phyloP scores from a whole-genome alignment of 805 yeast species.

The Candida alai region DNA sequence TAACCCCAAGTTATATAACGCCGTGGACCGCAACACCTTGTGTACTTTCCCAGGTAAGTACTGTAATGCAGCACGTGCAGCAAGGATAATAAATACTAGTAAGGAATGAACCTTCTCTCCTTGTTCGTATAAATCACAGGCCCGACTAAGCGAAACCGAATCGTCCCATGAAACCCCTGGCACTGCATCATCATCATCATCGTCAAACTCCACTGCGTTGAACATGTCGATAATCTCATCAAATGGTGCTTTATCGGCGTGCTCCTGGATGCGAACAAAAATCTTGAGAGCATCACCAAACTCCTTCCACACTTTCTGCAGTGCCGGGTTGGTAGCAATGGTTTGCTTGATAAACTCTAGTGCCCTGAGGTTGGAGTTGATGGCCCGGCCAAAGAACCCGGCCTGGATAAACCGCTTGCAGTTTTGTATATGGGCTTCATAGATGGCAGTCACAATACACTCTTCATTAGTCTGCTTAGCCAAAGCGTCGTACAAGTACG shows the following conservation, averaged over 20 bases:
- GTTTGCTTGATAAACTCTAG: constrained; percentile 41
- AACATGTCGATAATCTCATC: constrained; percentile 21
- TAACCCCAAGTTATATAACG: constrained; percentile 68
- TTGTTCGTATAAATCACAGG: constrained; percentile 14
- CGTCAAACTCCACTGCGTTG: constrained; percentile 10
- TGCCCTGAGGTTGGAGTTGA: constrained; percentile 43
- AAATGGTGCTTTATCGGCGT: constrained; percentile 47
- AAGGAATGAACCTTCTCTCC: constrained; percentile 28
- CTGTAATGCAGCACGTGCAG: constrained; percentile 44
- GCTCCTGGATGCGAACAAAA: constrained; percentile 53
- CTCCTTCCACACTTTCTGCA: constrained; percentile 64
- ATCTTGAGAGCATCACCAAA: constrained; percentile 55
- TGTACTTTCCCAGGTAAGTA: constrained; percentile 34
- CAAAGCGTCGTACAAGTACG: constrained; percentile 41
- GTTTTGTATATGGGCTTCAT: constrained; percentile 54
- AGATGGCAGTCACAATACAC: constrained; percentile 46
- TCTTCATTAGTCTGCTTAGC: constrained; percentile 44
- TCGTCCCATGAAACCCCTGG: constrained; percentile 2
- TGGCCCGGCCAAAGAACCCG: constrained; percentile 69
- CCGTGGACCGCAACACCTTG: constrained; percentile 50
- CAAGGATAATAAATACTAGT: constrained; percentile 38
- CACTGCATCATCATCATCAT: constrained; percentile 13
- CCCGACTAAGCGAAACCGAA: constrained; percentile 14
- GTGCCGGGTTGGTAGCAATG: constrained; percentile 27
- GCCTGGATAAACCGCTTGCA: constrained; percentile 48